Conservation (phyloP, 2,329 filamentous ascomycete genomes). For the Fusarium succisae region DNA sequence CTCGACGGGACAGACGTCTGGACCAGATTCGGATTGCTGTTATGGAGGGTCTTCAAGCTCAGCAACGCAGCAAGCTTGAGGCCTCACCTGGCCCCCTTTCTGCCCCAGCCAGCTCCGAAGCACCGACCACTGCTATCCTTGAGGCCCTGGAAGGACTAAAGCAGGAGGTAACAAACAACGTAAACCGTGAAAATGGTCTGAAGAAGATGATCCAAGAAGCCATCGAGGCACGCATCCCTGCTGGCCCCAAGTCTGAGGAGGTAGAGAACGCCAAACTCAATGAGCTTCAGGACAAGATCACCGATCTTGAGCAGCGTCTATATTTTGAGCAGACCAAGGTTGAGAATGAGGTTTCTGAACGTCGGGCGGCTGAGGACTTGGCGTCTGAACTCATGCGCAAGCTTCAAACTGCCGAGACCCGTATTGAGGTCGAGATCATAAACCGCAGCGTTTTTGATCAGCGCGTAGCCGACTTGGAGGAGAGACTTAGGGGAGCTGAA, state of each 20-base stretch:
- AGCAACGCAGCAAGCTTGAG: conserved; percentile 56
- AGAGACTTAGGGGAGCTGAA: conserved; percentile 71
- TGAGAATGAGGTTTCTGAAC: conserved; percentile 59
- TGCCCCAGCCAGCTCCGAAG: conserved; percentile 11
- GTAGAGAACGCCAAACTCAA: conserved; percentile 63
- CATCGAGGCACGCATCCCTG: conserved; percentile 65
- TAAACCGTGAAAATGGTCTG: conserved; percentile 59
- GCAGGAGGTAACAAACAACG: conserved; percentile 52
- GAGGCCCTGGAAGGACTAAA: conserved; percentile 74
- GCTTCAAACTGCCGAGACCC: conserved; percentile 66
- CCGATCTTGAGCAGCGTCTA: conserved; percentile 67
- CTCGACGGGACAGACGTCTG: conserved; percentile 78
- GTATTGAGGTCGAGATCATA: conserved; percentile 69
- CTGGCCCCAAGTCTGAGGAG: conserved; percentile 60
- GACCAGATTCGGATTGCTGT: conserved; percentile 83
- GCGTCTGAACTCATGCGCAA: conserved; percentile 63
- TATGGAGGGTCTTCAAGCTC: conserved; percentile 74
- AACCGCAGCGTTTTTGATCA: conserved; percentile 67
- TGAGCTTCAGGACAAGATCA: conserved; percentile 68
- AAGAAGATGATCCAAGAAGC: conserved; percentile 71
- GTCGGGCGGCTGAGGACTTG: conserved; percentile 63
- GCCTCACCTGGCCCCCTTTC: conserved; percentile 38
- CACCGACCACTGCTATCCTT: conserved; percentile 59
- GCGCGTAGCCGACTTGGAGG: conserved; percentile 75
- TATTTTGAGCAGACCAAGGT: conserved; percentile 57